Base-by-base conservation (phyloP, 1,284 basidiomycete species). In the Phellinidium pouzarii region DNA sequence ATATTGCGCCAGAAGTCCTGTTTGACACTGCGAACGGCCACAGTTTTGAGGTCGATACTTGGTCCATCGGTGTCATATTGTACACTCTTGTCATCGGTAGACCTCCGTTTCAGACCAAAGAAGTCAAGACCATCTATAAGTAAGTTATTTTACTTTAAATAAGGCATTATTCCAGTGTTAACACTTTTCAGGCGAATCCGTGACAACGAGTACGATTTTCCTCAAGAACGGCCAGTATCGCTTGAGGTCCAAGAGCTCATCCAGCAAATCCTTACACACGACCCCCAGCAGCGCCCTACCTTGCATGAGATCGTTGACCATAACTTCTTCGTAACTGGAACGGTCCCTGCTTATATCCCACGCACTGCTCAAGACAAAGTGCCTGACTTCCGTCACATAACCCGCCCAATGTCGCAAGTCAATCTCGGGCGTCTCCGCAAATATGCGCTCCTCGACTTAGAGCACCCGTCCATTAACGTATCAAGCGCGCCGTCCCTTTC, bases 31-130 rank as follows among this genome's bases (percentile, higher is more conserved):
- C 86, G 23, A 94, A 94, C 60, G 94, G 95, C 0, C 95, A 99
- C 69, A 94, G 91, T 65, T 99, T 97, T 64, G 95, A 98, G 70
- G 95, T 98, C 31, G 95, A 99, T 65, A 89, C 94, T 7, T 99
- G 95, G 96, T 93, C 90, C 4, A 88, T 96, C 48, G 96, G 95
- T 9, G 95, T 99, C 48, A 98, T 99, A 58, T 71, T 97, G 61
- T 99, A 99, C 66, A 98, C 96, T 0, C 82, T 98, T 47, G 74
- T 97, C 27, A 79, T 98, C 25, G 96, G 95, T 27, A 84, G 88
- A 41, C 95, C 96, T 1, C 95, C 95, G 0, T 99, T 99, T 76
- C 94, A 98, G 68, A 98, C 94, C 7, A 94, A 94, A 67, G 93
- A 97, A 50, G 94, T 98, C 62, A 94, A 96, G 69, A 84, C 83